Base-by-base conservation (phyloP, 768 basidiomycete species). In the Hygrocybe coccinea region DNA sequence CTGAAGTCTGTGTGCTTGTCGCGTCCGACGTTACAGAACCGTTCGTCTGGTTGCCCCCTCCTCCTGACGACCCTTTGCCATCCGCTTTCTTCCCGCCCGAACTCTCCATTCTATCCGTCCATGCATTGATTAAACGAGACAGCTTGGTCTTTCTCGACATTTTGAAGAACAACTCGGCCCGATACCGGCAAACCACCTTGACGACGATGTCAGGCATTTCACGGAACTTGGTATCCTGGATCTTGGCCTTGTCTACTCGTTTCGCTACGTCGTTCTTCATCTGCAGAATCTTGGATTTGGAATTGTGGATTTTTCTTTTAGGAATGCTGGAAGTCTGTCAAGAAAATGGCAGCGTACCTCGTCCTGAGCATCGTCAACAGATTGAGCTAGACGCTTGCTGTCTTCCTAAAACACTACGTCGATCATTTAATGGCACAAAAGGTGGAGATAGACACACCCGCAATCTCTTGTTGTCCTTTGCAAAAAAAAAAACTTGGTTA, bases 131-230 rank as follows among this genome's bases (percentile, higher is more conserved):
- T 54, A 93, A 76, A 54, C 87, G 80, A 54, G 85, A 84, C 34
- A 94, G 76, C 67, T 91, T 92, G 24, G 89, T 91, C 72, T 92
- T 92, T 67, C 91, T 86, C 8, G 89, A 89, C 60, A 94, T 90
- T 71, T 91, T 93, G 82, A 94, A 94, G 75, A 89, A 91, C 39
- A 94, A 79, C 64, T 94, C 91, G 3, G 91, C 89, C 44, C 91
- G 87, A 67, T 92, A 92, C 62, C 87, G 86, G 70, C 91, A 93
- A 49, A 87, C 76, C 60, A 94, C 89, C 68, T 91, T 92, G 72
- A 93, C 84, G 50, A 92, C 86, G 57, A 93, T 89, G 66, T 94
- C 89, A n/a, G 89, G 88, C 78, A 83, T 84, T 69, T 91, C 89
- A 55, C 86, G 84, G 65, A 84, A 90, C 69, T 91, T 91, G 63